Evolutionary conservation across 148 eudicot genomes (phyloP), one percentile per base, ranked within the genome.

Genomic region (Rhododendron williamsianum): DNA sequence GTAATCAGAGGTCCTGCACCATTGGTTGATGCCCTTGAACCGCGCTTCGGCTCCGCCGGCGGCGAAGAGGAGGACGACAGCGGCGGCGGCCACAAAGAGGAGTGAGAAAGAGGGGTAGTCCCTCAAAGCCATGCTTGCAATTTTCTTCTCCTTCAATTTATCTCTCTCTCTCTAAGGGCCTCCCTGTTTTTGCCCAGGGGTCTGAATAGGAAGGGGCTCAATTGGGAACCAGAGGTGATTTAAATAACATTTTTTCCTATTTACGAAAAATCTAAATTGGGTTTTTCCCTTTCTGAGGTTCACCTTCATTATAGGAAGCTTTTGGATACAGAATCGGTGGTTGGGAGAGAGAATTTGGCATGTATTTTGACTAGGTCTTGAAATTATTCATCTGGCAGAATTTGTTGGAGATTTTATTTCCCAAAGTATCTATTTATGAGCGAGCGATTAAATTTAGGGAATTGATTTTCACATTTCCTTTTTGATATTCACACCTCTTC

Each of bases 1-100:
- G 84, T 82, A 82, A 18, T 82, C 84, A n/a, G 84, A 18, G 84
- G 84, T 60, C 84, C 6, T 35, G 54, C 84, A 82, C 73, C 71
- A 82, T 45, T 23, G 23, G 73, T 60, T 82, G 35, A 82, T 41
- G 84, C 84, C 84, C 11, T 23, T 60, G 76, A 38, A 82, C 16
- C 45, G 25, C 0, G 84, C 84, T 38, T 82, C 84, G 19, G 74
- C 74, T 19, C 73, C 51, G 9, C 71, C 36, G 12, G 52, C 74
- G 49, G 69, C 9, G 35, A 56, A 60, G 21, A 82, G 74, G 84
- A 48, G 6, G 25, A 18, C 16, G 15, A 18, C 9, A 6, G 4
- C 76, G 3, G 48, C n/a, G 51, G 41, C 27, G 23, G 65, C 65
- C 63, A 82, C 49, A 2, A 82, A 38, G 52, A 82, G 73, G 30